phyloP scores from a whole-genome alignment of 2,329 filamentous ascomycete species.

The Bretziella fagacearum region DNA sequence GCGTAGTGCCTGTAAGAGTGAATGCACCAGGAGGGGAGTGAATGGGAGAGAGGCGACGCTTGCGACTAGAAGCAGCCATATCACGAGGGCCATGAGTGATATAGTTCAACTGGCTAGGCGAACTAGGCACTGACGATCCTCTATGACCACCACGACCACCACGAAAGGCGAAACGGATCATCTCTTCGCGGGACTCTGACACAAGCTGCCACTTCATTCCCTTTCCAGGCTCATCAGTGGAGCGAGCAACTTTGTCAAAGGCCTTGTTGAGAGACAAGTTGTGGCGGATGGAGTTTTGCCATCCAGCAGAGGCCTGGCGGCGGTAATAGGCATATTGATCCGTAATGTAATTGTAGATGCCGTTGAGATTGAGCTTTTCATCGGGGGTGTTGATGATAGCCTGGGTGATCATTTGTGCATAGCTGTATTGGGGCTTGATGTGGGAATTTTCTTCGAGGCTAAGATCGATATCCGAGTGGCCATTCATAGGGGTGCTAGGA shows the following conservation, averaged over 20 bases:
- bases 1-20: conserved; percentile 27
- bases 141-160: conserved; percentile 46
- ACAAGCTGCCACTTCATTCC: conserved; percentile 99
- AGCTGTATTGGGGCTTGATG: conserved; percentile 90
- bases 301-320: conserved; percentile 57
- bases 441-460: conserved; percentile 73
- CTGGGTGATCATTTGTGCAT: conserved; percentile 92
- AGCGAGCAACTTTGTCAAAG: conserved; percentile 82
- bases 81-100: conserved; percentile 42
- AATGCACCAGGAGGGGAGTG: conserved; percentile 28
- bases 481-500: conserved; percentile 11
- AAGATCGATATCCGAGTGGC: conserved; percentile 47
- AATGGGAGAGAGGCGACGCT: conserved; percentile 37
- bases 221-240: conserved; percentile 90
- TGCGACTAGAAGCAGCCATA: conserved; percentile 36
- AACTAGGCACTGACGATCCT: conserved; percentile 55
- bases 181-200: conserved; percentile 68
- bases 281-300: conserved; percentile 98
- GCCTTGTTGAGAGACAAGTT: conserved; percentile 90
- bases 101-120: conserved; percentile 42
- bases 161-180: conserved; percentile 54
- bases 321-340: conserved; percentile 87
- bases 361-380: conserved; percentile 75
- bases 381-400: conserved; percentile 78
- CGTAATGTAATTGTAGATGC: conserved; percentile 89